Evolutionary conservation across 257 asterid genomes (phyloP).

Genomic region (Plantago ovata): DNA sequence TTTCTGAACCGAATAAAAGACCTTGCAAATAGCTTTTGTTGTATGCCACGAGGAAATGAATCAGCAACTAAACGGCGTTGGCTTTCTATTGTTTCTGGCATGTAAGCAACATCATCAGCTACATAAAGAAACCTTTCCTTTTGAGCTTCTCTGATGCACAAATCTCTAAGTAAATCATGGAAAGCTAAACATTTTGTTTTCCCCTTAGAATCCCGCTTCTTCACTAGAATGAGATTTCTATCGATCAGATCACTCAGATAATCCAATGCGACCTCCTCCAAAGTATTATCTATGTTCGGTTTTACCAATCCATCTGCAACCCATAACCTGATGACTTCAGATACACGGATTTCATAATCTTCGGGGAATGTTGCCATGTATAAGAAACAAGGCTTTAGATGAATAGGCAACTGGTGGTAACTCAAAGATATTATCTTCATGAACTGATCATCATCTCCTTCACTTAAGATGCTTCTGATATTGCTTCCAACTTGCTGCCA

Average conservation of each 20-base stretch:
- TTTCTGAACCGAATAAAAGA: not conserved
- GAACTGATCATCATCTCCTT: conserved; percentile 8
- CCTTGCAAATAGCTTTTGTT: not conserved
- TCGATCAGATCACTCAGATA: not conserved
- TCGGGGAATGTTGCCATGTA: conserved; percentile 10
- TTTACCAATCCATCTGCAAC: conserved; percentile 15
- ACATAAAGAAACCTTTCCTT: conserved; percentile 3
- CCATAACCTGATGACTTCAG: conserved; percentile 9
- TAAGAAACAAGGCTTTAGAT: conserved; percentile 18
- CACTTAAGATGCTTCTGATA: conserved; percentile 2
- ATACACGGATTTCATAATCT: conserved; percentile 1
- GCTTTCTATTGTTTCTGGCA: not conserved
- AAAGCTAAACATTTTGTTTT: not conserved
- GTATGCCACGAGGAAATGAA: not conserved
- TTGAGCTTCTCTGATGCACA: conserved; percentile 15
- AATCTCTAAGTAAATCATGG: conserved; percentile 14
- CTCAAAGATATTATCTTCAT: conserved; percentile 8
- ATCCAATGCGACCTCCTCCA: not conserved
- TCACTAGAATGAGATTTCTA: conserved; percentile 10
- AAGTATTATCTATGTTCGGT: not conserved
- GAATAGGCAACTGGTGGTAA: conserved; percentile 8
- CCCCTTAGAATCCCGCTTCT: not conserved
- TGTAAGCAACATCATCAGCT: not conserved
- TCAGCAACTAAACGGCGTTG: conserved; percentile 10
- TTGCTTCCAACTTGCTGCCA: conserved; percentile 4